phyloP scores from a whole-genome alignment of 2,329 filamentous ascomycete genomes.

The Lecanicillium sp. region DNA sequence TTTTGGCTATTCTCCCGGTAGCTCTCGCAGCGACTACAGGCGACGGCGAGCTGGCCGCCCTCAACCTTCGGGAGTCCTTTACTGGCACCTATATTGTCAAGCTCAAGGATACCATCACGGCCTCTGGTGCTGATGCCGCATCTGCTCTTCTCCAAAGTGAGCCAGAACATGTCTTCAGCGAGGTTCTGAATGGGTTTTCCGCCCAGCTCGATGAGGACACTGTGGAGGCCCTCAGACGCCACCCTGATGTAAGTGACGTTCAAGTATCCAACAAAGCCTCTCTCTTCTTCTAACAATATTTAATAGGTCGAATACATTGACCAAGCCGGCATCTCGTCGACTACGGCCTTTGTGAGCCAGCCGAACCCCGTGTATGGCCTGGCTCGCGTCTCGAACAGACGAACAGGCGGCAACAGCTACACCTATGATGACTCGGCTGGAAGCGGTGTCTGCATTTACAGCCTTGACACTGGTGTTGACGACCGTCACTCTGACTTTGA shows the following conservation, averaged over 20 bases:
- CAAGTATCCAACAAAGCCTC: neutral
- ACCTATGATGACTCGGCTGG: constrained; percentile 30
- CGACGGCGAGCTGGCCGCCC: constrained; percentile 15
- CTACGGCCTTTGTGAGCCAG: constrained; percentile 33
- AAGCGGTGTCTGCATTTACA: constrained; percentile 32
- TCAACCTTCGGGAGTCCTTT: constrained; percentile 11
- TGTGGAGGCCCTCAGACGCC: constrained; percentile 15
- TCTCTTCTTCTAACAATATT: neutral
- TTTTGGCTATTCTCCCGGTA: constrained; percentile 16
- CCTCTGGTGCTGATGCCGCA: constrained; percentile 9
- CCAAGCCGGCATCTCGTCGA: constrained; percentile 40
- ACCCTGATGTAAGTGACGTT: constrained; percentile 14
- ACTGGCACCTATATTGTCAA: constrained; percentile 23
- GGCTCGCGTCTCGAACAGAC: constrained; percentile 26
- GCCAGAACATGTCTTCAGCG: constrained; percentile 18
- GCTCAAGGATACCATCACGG: constrained; percentile 15
- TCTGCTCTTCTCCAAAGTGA: constrained; percentile 12
- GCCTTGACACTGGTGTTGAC: constrained; percentile 37
- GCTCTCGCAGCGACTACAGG: constrained; percentile 13
- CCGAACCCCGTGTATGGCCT: constrained; percentile 31
- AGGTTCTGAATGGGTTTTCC: constrained; percentile 17
- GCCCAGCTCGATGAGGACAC: constrained; percentile 13
- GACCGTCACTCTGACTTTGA: constrained; percentile 29
- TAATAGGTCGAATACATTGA: constrained; percentile 29
- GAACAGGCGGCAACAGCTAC: constrained; percentile 22